Percentiles rank a stretch among this genome's conserved stretches.
phyloP scores from a whole-genome alignment of 176 grass and related monocot species.

The Secale cereale region DNA sequence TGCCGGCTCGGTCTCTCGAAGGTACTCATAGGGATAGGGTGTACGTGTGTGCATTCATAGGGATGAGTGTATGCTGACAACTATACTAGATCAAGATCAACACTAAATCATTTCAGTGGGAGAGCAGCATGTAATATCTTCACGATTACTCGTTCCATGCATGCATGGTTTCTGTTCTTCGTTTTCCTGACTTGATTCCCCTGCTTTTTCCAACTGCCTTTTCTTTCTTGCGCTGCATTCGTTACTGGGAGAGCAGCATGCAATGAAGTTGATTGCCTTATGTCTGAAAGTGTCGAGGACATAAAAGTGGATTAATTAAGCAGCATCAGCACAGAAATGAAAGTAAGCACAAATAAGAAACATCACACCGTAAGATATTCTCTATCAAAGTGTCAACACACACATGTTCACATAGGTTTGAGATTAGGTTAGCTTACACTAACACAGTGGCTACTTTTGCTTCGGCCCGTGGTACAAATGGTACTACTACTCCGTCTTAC shows the following conservation, averaged over 20 bases:
- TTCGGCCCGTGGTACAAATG: too few species aligned
- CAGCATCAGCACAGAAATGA: slow-evolving; percentile 14
- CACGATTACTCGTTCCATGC: neutral
- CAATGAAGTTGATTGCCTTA: neutral
- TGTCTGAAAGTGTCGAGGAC: neutral
- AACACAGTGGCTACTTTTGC: neutral
- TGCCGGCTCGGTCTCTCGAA: too few species aligned
- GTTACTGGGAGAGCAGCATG: neutral
- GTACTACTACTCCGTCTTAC: too few species aligned
- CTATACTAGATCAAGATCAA: too few species aligned
- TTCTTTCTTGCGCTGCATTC: slow-evolving; percentile 31
- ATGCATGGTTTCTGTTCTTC: slow-evolving; percentile 1
- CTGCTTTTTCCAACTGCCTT: neutral
- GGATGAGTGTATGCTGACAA: too few species aligned
- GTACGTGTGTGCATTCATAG: too few species aligned
- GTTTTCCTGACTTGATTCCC: slow-evolving; percentile 30
- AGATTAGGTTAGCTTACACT: neutral
- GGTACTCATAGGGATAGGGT: too few species aligned
- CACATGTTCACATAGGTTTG: neutral
- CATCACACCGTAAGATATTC: neutral
- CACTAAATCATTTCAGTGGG: too few species aligned
- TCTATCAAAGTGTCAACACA: neutral
- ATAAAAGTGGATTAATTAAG: neutral
- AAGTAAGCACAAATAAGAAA: neutral
- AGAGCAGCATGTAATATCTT: neutral